phyloP scores from a whole-genome alignment of 345 rosid genomes.

The Sonneratia alba region DNA sequence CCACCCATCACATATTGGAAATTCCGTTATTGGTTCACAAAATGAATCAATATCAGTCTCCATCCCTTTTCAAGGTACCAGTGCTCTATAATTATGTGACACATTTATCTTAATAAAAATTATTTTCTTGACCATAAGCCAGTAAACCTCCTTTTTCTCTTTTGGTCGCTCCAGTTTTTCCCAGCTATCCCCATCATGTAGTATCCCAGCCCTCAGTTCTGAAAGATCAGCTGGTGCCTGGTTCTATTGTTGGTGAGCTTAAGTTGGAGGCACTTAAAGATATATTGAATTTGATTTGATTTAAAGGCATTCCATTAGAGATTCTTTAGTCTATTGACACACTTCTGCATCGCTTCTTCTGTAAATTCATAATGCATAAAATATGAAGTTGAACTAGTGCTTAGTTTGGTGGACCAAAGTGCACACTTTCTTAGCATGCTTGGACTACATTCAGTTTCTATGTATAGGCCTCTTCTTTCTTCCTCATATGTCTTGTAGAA shows the following conservation, averaged over 20 bases:
- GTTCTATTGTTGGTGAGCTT: constrained; percentile 31
- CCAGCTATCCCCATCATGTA: constrained; percentile 33
- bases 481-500: no score
- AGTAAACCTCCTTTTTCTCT: constrained; percentile 3
- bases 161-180: constrained; percentile 25
- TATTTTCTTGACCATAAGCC: background rate
- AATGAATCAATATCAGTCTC: constrained; percentile 23
- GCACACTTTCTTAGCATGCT: background rate
- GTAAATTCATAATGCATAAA: background rate
- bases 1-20: constrained; percentile 37
- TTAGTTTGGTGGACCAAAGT: background rate
- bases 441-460: background rate
- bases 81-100: background rate
- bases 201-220: constrained; percentile 14
- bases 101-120: background rate
- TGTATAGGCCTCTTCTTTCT: no score
- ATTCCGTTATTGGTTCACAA: constrained; percentile 27
- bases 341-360: background rate
- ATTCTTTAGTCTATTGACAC: no score
- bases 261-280: constrained; percentile 43
- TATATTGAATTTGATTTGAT: background rate
- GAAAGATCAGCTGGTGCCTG: constrained; percentile 34
- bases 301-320: background rate
- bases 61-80: constrained; percentile 48
- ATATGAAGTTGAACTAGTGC: background rate